Conservation (phyloP, 306 rosid genomes). For the Quercus berberidifolia region DNA sequence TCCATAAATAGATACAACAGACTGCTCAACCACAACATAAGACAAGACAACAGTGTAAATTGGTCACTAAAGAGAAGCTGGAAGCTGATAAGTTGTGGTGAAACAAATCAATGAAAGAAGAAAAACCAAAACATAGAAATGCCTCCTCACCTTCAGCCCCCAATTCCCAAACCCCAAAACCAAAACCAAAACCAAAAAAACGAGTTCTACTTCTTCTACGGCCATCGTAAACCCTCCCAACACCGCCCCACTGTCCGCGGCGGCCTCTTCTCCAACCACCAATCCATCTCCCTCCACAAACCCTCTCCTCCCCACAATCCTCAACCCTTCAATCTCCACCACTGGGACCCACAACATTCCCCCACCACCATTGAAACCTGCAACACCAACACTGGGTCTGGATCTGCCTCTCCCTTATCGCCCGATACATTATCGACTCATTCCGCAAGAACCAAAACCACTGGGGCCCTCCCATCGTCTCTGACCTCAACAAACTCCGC, state of each 20-base stretch:
- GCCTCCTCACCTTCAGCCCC: constrained; percentile 53
- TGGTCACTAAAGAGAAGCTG: too few species aligned
- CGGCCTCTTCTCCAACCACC: constrained; percentile 69
- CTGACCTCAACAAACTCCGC: constrained; percentile 79
- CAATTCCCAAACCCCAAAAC: constrained; percentile 25
- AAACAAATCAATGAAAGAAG: not conserved
- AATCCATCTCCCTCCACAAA: constrained; percentile 24
- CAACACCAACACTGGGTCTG: not conserved
- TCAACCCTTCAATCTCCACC: constrained; percentile 31
- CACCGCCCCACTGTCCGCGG: constrained; percentile 77
- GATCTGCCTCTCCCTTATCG: constrained; percentile 65
- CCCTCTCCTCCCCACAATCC: constrained; percentile 15
- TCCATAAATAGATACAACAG: too few species aligned
- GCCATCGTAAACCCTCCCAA: constrained; percentile 78
- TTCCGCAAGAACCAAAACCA: constrained; percentile 28
- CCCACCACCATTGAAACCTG: not conserved
- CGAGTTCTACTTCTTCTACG: constrained; percentile 54
- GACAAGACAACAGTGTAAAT: too few species aligned
- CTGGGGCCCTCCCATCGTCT: constrained; percentile 59
- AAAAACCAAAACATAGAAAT: constrained; percentile 16
- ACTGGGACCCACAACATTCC: too few species aligned
- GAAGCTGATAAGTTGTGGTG: not conserved
- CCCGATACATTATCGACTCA: constrained; percentile 67
- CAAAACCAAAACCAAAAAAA: not conserved
- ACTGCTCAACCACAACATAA: too few species aligned